Evolutionary conservation across 75 land plant species (phyloP).

Genomic region (Pinus taeda): DNA sequence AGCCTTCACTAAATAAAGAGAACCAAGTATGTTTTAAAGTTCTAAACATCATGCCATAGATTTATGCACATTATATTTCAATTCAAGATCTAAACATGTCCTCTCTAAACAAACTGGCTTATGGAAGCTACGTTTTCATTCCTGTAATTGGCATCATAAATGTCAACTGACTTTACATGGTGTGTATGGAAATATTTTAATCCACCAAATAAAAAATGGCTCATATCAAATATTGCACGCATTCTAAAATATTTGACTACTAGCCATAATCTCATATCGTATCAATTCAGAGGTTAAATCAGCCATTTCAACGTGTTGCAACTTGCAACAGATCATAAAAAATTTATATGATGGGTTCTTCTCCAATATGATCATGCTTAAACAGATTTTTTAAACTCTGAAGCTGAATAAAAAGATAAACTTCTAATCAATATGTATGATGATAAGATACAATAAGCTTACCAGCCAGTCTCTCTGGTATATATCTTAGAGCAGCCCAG

Average conservation of each 20-base stretch:
- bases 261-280: neutral
- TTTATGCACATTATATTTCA: neutral
- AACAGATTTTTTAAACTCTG: constrained; percentile 2
- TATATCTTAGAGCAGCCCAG: constrained; percentile 96
- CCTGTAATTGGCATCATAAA: neutral
- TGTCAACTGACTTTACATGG: neutral
- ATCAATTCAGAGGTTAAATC: neutral
- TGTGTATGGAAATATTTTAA: neutral
- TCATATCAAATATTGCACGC: neutral
- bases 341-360: neutral
- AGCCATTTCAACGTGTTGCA: neutral
- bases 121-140: neutral
- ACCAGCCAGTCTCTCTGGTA: constrained; percentile 90
- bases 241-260: constrained; percentile 1
- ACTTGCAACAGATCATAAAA: neutral
- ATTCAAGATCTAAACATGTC: neutral
- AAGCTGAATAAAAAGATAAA: neutral
- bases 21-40: neutral
- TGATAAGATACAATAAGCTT: constrained; percentile 8
- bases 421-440: neutral
- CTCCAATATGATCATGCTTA: too few relatives aligned
- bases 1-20: neutral
- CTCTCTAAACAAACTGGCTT: neutral
- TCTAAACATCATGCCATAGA: neutral
- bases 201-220: neutral